Base-by-base conservation (phyloP, 441 rosid genomes). In the Pelargonium australe region DNA sequence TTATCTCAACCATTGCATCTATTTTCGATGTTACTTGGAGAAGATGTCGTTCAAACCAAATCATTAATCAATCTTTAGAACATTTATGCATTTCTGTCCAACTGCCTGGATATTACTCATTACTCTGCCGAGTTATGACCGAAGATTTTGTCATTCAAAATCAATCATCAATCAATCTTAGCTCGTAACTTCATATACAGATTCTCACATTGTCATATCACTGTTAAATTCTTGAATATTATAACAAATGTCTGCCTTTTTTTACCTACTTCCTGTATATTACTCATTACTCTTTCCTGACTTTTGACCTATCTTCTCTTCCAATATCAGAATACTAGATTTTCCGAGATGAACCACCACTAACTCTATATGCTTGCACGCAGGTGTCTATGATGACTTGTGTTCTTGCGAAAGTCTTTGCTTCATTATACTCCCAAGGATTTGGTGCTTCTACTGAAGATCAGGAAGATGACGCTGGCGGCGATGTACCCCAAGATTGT, bases 301-400 rank as follows among this genome's bases (percentile, higher is more conserved):
- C 51, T 10, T 45, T 45, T 45, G 13, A 10, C 51, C n/a, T 45
- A 12, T 45, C n/a, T 45, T 45, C 51, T 45, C 51, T 45, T 45
- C 8, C n/a, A 2, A 10, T 45, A 0, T 45, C 51, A 45, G 51
- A 45, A 45, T 45, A 45, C 12, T 45, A 6, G 13, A n/a, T 64
- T 64, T 31, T 64, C 31, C 2, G 45, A 37, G 10, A 13, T 6
- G n/a, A 12, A 63, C 17, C 31, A 4, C 17, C 9, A 11, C 51
- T 65, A 34, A 6, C 7, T 25, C 19, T 69, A 44, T 69, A 5
- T 64, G n/a, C 69, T 64, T 76, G 63, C 66, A 47, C 83, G 82
- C 82, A 95, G 99, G 90, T 87, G 37, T 85, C 94, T 66, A 66
- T 88, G 58, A 77, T 85, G 83, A 91, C 98, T 78, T 83, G 85